Base-by-base conservation (phyloP, 2,329 filamentous ascomycete genomes). In the Fusarium odoratissimum region DNA sequence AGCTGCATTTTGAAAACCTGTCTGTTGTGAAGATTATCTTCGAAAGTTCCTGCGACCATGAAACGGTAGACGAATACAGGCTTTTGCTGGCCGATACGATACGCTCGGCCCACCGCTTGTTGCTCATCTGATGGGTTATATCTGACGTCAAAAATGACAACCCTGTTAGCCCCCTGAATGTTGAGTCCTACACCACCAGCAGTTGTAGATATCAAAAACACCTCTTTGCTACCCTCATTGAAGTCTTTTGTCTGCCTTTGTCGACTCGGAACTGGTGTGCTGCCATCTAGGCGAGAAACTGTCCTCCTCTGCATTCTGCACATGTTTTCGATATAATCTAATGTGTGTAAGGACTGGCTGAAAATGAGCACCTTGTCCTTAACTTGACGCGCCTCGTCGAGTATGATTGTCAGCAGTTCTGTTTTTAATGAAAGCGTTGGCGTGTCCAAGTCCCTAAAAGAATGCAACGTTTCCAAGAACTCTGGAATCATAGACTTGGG, bases 121-220 rank as follows among this genome's bases (percentile, higher is more conserved):
- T 95, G 91, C 80, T 97, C 95, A 78, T 91, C 87, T 9, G 91
- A 88, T 0, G 95, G 95, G 71, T 95, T 96, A 83, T 91, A 97
- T 68, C 87, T 86, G 77, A 92, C 94, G 79, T 98, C 95, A 62
- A 97, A 92, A 25, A 98, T 92, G 25, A 98, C 88, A 2, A 97
- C 93, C 25, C 95, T 90, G 79, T 95, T 97, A 2, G 95, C 95
- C 3, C 92, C 91, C 44, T 90, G 89, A 17, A 98, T 92, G 68
- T 98, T 98, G 55, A 97, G 85, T 0, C 95, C 95, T 3, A 95
- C 84, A 0, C 94, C 94, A 28, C 95, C 95, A 13, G 95, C 94
- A 67, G 82, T 90, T 2, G 94, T 97, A 0, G 94, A 97, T 63
- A 97, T 94, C 4, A 98, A 84, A 77, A 93, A 93, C 1, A 97